A percentile compares a stretch with the other conserved stretches of the same genome.
Evolutionary conservation across 2,329 filamentous ascomycete genomes (phyloP).

Genomic region (Aspergillus sp.): DNA sequence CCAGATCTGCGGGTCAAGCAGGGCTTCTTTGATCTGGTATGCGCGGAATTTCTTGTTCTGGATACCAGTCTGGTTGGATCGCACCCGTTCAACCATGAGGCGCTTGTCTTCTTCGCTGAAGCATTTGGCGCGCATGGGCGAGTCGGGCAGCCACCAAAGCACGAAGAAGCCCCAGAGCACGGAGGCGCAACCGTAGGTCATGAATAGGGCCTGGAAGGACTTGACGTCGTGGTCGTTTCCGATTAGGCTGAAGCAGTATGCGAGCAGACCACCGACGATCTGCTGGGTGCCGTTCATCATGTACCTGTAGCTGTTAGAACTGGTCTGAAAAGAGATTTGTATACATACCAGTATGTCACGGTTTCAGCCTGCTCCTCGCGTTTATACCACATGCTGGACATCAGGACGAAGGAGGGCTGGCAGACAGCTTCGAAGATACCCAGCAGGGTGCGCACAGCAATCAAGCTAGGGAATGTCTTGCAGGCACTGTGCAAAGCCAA

Average conservation of each 20-base stretch:
- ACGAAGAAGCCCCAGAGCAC: conserved; percentile 67
- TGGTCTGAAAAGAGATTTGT: not conserved
- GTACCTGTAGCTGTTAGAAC: conserved; percentile 43
- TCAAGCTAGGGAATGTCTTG: conserved; percentile 59
- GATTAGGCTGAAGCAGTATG: conserved; percentile 56
- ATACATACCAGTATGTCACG: conserved; percentile 64
- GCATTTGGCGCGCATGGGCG: conserved; percentile 70
- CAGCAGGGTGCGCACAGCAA: conserved; percentile 63
- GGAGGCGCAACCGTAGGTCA: conserved; percentile 63
- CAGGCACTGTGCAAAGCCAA: conserved; percentile 63
- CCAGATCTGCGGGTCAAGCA: conserved; percentile 66
- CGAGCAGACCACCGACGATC: conserved; percentile 69
- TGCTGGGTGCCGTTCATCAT: conserved; percentile 77
- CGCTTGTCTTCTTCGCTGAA: conserved; percentile 66
- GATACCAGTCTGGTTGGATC: conserved; percentile 61
- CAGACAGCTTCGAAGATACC: conserved; percentile 71
- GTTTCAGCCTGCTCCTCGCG: conserved; percentile 65
- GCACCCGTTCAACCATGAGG: conserved; percentile 61
- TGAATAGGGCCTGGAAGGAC: conserved; percentile 69
- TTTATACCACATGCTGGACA: conserved; percentile 71
- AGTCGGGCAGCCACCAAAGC: conserved; percentile 64
- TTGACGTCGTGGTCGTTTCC: conserved; percentile 51
- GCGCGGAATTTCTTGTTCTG: conserved; percentile 57
- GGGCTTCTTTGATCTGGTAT: conserved; percentile 57
- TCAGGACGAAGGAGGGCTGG: conserved; percentile 66